These are phyloP conservation scores for Amanita exitialis DNA, from an alignment of 768 basidiomycete species.

Conservation along the genomic window DNA sequence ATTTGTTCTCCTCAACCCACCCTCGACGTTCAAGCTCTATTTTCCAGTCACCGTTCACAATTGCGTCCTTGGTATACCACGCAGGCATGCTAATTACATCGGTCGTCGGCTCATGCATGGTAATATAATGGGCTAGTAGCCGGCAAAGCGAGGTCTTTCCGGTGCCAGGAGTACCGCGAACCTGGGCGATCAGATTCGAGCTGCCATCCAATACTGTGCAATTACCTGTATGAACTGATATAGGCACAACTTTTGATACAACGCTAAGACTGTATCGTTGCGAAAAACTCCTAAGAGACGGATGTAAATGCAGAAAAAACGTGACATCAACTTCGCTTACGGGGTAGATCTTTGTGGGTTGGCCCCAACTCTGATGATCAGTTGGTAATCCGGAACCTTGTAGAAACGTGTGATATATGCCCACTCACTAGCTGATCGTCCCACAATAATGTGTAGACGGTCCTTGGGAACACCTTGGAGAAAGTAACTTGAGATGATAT, in stretches of 20 bases:
- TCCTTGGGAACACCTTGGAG: too few relatives aligned
- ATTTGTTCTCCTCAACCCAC: conserved; percentile 5
- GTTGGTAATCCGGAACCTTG: too few relatives aligned
- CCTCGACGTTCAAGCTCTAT: not conserved
- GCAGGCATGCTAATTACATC: not conserved
- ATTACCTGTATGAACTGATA: conserved; percentile 6
- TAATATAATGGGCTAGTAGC: conserved; percentile 7
- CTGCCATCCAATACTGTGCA: not conserved
- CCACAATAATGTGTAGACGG: too few relatives aligned
- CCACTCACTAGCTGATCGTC: too few relatives aligned
- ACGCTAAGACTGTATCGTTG: conserved; percentile 6
- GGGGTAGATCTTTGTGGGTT: not conserved
- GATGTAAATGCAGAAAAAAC: not conserved
- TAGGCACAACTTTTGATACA: not conserved
- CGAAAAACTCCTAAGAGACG: not conserved
- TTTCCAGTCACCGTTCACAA: conserved; percentile 1
- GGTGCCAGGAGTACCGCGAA: conserved; percentile 1
- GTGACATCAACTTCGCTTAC: not conserved
- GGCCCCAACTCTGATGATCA: too few relatives aligned
- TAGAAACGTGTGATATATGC: too few relatives aligned
- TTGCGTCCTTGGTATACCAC: not conserved
- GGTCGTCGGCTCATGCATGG: conserved; percentile 2
- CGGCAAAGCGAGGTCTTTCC: conserved; percentile 9
- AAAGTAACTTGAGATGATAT: too few relatives aligned
- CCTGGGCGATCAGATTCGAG: not conserved